Conservation (phyloP, 345 rosid species). For the Lepidium africanum region DNA sequence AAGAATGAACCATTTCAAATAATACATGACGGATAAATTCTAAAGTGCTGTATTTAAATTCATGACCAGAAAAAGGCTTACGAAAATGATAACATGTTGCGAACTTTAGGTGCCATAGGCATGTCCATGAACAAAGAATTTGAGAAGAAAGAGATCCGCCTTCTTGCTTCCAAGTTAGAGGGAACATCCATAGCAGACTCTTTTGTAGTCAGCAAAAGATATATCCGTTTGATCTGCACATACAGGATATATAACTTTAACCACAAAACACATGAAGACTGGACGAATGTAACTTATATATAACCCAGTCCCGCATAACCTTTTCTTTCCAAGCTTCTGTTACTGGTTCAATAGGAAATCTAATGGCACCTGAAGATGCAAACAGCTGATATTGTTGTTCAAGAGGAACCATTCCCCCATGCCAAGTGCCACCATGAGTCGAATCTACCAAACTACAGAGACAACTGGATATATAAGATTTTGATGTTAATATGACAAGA, state of each 20-base stretch:
- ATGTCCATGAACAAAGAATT: conserved; percentile 97
- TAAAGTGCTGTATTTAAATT: neutral
- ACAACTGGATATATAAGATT: conserved; percentile 9
- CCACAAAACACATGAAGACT: neutral
- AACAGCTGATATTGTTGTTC: conserved; percentile 70
- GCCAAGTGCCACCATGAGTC: conserved; percentile 59
- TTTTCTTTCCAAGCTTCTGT: conserved; percentile 98
- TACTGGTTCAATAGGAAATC: conserved; percentile 57
- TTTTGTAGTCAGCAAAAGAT: conserved; percentile 84
- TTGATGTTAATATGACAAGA: neutral
- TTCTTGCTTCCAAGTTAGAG: conserved; percentile 94
- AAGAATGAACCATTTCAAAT: neutral
- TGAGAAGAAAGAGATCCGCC: conserved; percentile 95
- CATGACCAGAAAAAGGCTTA: conserved; percentile 38
- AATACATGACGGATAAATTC: neutral
- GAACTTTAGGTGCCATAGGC: conserved; percentile 97
- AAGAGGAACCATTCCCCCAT: conserved; percentile 53
- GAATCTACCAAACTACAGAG: conserved; percentile 62
- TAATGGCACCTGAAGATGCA: conserved; percentile 90
- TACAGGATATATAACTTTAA: neutral
- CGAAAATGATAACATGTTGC: conserved; percentile 99
- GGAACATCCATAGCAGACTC: conserved; percentile 99
- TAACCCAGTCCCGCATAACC: conserved; percentile 33
- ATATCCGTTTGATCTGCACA: conserved; percentile 66
- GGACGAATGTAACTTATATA: neutral